These are phyloP conservation scores for Boletus barrowsii DNA, from an alignment of 768 basidiomycete species.

Conservation along the genomic window DNA sequence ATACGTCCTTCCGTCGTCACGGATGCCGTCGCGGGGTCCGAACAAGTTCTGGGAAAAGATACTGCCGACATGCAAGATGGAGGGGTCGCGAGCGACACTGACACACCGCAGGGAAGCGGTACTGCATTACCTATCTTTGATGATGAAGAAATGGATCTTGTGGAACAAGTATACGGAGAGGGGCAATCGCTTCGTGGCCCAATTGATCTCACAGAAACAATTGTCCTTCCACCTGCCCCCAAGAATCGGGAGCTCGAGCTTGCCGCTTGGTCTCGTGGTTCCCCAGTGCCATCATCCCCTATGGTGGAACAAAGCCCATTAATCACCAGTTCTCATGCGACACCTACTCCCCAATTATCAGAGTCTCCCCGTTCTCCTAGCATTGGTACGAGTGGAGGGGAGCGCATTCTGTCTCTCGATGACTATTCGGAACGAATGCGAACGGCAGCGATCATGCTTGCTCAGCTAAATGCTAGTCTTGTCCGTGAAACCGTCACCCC, in stretches of 20 bases:
- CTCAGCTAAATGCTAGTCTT: slow-evolving; percentile 86
- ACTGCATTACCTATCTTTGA: slow-evolving; percentile 32
- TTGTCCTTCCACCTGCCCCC: slow-evolving; percentile 75
- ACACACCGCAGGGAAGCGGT: slow-evolving; percentile 24
- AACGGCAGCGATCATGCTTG: slow-evolving; percentile 96
- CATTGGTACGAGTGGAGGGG: slow-evolving; percentile 2
- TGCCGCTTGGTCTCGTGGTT: slow-evolving; percentile 69
- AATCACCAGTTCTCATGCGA: slow-evolving; percentile 9
- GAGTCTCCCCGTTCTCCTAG: slow-evolving; percentile 6
- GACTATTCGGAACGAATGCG: slow-evolving; percentile 99
- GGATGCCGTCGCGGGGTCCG: slow-evolving; percentile 27
- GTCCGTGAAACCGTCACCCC: slow-evolving; percentile 49
- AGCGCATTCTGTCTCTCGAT: slow-evolving; percentile 69
- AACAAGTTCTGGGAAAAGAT: slow-evolving; percentile 32
- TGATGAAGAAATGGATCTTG: slow-evolving; percentile 92
- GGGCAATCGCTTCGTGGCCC: slow-evolving; percentile 69
- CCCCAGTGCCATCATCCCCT: slow-evolving; percentile 50
- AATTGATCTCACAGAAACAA: slow-evolving; percentile 80
- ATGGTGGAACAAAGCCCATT: slow-evolving; percentile 35
- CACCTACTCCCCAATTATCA: background rate
- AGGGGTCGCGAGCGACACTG: background rate
- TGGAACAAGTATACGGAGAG: slow-evolving; percentile 90
- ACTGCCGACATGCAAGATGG: slow-evolving; percentile 25
- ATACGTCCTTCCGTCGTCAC: slow-evolving; percentile 17
- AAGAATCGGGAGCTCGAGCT: slow-evolving; percentile 91